Conservation (phyloP, 805 yeast genomes). For the Jamesozyma rosinii region DNA sequence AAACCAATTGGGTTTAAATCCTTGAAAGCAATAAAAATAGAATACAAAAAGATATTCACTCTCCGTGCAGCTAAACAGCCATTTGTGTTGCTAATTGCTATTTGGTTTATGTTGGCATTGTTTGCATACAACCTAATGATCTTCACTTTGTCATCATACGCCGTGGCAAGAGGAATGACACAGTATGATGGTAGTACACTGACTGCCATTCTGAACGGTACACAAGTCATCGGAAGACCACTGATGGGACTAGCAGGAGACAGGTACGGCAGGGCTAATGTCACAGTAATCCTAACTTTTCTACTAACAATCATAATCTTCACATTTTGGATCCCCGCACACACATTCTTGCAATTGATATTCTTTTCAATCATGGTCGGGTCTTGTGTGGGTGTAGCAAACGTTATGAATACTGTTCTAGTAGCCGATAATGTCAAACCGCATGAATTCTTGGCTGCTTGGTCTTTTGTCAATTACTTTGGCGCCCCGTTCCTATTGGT, state of each 20-base stretch:
- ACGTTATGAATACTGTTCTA: slow-evolving; percentile 35
- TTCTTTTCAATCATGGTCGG: slow-evolving; percentile 39
- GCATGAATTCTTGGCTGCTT: slow-evolving; percentile 32
- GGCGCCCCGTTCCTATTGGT: slow-evolving; percentile 33
- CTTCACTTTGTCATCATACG: slow-evolving; percentile 40
- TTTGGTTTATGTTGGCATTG: slow-evolving; percentile 32
- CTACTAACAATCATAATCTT: slow-evolving; percentile 34
- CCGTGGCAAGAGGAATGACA: slow-evolving; percentile 39
- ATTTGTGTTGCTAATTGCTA: slow-evolving; percentile 28
- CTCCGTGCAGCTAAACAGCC: slow-evolving; percentile 24
- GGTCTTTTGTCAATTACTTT: slow-evolving; percentile 30
- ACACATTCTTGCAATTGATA: slow-evolving; percentile 34
- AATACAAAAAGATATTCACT: slow-evolving; percentile 32
- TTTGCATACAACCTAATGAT: slow-evolving; percentile 38
- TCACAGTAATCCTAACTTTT: slow-evolving; percentile 32
- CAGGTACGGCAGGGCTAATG: slow-evolving; percentile 38
- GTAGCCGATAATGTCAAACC: slow-evolving; percentile 36
- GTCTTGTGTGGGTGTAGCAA: slow-evolving; percentile 37
- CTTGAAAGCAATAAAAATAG: slow-evolving; percentile 7
- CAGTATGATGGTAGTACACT: slow-evolving; percentile 36
- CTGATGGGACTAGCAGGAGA: slow-evolving; percentile 39
- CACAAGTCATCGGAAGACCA: slow-evolving; percentile 44
- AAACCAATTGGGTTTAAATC: slow-evolving; percentile 25
- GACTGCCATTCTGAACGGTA: slow-evolving; percentile 39
- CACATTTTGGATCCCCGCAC: slow-evolving; percentile 42